A percentile compares a stretch with the other conserved stretches of the same genome.
These are phyloP conservation scores for Prunus padus DNA, from an alignment of 306 rosid species.

Conservation along the genomic window DNA sequence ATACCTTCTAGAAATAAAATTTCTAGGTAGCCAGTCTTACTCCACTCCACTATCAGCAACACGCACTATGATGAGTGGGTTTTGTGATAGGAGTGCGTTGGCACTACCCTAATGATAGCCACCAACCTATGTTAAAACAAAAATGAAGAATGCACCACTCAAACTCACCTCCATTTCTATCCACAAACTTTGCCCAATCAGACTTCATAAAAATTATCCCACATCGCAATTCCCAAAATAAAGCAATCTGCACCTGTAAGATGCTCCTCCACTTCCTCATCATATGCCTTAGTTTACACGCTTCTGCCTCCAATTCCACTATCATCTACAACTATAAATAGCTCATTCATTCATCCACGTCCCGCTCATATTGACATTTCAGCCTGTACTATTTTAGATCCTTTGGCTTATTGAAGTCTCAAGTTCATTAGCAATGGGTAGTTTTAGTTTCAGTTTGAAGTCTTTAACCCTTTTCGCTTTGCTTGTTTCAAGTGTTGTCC, in stretches of 20 bases:
- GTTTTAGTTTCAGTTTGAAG: not conserved
- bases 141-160: not conserved
- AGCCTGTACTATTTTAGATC: not conserved
- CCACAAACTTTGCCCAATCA: not conserved
- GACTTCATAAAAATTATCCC: not conserved
- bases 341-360: not conserved
- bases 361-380: not conserved
- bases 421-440: not conserved
- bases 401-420: not conserved
- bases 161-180: not conserved
- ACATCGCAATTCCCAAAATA: not conserved
- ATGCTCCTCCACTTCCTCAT: not conserved
- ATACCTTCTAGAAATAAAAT: not conserved
- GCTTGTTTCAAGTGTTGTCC: constrained; percentile 27
- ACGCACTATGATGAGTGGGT: not conserved
- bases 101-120: not conserved
- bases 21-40: not conserved
- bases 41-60: not conserved
- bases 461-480: constrained; percentile 36
- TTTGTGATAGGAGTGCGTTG: not conserved
- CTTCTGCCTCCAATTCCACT: not conserved
- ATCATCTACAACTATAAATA: constrained; percentile 5
- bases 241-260: not conserved
- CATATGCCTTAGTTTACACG: not conserved
- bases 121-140: not conserved